A percentile compares a stretch with the other conserved stretches of the same genome.
Evolutionary conservation across 108 stramenopile genomes (phyloP).

Genomic region (Fragilaria crotonensis): DNA sequence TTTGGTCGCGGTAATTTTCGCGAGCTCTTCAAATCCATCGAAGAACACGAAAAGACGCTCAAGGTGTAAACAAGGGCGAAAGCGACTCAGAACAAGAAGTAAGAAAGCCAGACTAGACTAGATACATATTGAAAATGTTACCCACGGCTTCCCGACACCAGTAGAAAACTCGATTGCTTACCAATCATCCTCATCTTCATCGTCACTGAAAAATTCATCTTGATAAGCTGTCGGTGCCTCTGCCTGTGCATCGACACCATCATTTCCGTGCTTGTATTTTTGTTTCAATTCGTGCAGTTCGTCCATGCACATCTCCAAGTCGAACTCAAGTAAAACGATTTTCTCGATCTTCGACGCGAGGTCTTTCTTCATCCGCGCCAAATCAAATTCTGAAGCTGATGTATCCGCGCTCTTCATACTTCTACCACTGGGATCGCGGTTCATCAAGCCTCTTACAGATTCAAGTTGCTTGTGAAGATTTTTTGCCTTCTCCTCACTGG

Average conservation of each 20-base stretch:
- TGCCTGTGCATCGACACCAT: slow-evolving; percentile 3
- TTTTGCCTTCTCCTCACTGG: slow-evolving; percentile 5
- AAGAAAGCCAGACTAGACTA: neutral
- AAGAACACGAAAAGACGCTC: slow-evolving; percentile 68
- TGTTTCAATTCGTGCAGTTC: slow-evolving; percentile 23
- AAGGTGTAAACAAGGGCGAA: too few relatives aligned
- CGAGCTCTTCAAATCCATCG: slow-evolving; percentile 83
- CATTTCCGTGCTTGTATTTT: slow-evolving; percentile 1
- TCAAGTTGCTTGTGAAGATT: neutral
- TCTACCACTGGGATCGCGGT: neutral
- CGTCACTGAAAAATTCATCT: slow-evolving; percentile 25
- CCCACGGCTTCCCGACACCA: too few relatives aligned
- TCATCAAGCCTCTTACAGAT: slow-evolving; percentile 3
- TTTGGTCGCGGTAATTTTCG: slow-evolving; percentile 89
- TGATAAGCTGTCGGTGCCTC: neutral
- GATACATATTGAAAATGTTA: too few relatives aligned
- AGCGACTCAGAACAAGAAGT: neutral
- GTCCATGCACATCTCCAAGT: slow-evolving; percentile 19
- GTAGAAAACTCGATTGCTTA: too few relatives aligned
- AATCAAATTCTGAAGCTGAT: slow-evolving; percentile 9
- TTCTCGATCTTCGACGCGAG: slow-evolving; percentile 20
- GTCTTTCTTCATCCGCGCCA: slow-evolving; percentile 19
- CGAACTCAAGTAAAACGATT: slow-evolving; percentile 18
- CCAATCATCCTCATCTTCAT: slow-evolving; percentile 13
- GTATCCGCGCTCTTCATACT: slow-evolving; percentile 3